A percentile compares a stretch with the other conserved stretches of the same genome.
phyloP scores from a whole-genome alignment of 345 rosid genomes.

The Camelina hispida region DNA sequence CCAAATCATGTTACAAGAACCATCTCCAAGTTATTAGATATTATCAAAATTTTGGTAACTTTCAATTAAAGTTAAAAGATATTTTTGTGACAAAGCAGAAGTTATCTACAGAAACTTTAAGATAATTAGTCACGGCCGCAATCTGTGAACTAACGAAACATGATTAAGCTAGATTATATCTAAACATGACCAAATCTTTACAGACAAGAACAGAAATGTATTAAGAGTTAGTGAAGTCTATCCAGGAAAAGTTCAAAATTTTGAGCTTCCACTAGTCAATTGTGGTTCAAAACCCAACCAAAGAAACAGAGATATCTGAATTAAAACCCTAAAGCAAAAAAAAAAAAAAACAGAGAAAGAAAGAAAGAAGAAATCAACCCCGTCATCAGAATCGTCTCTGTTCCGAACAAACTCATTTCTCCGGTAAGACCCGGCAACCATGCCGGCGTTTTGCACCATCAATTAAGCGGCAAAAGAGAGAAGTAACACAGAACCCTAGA shows the following conservation, averaged over 20 bases:
- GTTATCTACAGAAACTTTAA: background rate
- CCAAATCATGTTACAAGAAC: background rate
- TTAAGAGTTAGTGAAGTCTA: background rate
- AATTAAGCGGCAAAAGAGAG: background rate
- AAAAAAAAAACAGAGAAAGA: background rate
- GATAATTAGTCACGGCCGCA: background rate
- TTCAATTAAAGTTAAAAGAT: background rate
- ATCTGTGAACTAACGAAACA: background rate
- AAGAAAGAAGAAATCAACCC: conserved; percentile 55
- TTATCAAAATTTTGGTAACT: background rate
- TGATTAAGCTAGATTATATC: background rate
- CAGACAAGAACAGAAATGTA: conserved; percentile 2
- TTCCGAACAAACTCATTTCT: conserved; percentile 89
- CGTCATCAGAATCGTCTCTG: conserved; percentile 83
- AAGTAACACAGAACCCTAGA: too few relatives aligned
- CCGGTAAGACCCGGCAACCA: conserved; percentile 94
- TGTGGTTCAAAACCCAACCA: background rate
- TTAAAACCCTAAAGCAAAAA: background rate
- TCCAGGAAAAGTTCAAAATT: background rate
- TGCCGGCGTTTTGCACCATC: conserved; percentile 80
- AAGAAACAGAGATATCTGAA: background rate
- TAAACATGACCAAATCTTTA: background rate
- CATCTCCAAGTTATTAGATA: background rate
- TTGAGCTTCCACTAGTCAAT: background rate
- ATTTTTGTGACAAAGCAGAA: background rate